Conservation (phyloP, 208 protist species). For the Borovskyia barvae region DNA sequence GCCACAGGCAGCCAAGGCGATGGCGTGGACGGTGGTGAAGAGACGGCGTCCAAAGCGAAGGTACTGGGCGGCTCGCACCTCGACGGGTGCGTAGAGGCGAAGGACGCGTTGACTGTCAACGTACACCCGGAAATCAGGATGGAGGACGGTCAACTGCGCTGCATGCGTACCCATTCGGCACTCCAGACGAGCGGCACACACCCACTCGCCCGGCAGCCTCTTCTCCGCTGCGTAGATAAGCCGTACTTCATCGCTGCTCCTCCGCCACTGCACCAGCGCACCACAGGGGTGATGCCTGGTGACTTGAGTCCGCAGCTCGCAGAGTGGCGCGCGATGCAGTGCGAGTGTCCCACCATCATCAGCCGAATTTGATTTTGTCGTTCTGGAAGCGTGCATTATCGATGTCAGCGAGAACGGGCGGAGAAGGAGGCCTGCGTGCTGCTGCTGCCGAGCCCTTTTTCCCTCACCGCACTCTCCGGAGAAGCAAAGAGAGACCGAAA, state of each 20-base stretch:
- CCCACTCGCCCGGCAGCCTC: neutral
- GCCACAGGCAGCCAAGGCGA: neutral
- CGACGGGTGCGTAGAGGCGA: slow-evolving; percentile 9
- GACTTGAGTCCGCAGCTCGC: too few relatives aligned
- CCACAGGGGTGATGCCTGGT: neutral
- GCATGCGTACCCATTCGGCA: neutral
- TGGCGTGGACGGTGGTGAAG: neutral
- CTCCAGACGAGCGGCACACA: slow-evolving; percentile 5
- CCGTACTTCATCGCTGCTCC: neutral
- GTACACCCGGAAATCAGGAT: slow-evolving; percentile 1
- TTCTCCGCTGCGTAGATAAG: neutral
- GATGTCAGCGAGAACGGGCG: too few relatives aligned
- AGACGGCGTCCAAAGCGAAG: slow-evolving; percentile 1
- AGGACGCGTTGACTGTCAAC: slow-evolving; percentile 17
- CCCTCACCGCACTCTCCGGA: too few relatives aligned
- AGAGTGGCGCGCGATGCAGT: too few relatives aligned
- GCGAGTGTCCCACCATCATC: too few relatives aligned
- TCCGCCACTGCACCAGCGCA: slow-evolving; percentile 3
- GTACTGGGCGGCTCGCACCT: neutral
- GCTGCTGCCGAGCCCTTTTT: too few relatives aligned
- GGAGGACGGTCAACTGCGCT: slow-evolving; percentile 14
- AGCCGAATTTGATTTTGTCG: too few relatives aligned
- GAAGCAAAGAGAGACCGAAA: too few relatives aligned
- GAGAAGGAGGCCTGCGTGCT: too few relatives aligned
- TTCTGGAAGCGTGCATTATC: too few relatives aligned